Base-by-base conservation (phyloP, 2,329 filamentous ascomycete genomes). In the Thelonectria olida region DNA sequence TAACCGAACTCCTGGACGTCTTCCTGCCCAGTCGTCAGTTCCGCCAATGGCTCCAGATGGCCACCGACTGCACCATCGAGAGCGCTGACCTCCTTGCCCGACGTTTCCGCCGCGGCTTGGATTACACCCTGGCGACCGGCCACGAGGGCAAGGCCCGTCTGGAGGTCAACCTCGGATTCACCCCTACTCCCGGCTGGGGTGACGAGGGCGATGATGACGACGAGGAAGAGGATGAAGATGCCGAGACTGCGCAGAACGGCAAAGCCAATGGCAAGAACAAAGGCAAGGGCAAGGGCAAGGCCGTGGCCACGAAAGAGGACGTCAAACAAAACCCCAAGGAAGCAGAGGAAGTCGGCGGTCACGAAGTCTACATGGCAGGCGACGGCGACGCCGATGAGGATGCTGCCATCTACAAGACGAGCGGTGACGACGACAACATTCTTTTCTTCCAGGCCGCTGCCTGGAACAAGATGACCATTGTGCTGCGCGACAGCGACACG, bases 391-490 rank as follows among this genome's bases (percentile, higher is more conserved):
- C 82, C 39, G 81, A 83, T 56, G 85, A 88, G 20, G 92, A 96
- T 75, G 94, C 95, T 1, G 96, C 96, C 8, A 86, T 99, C 50
- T 99, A 99, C 83, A 90, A 90, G 75, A 85, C 91, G 1, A 85
- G 86, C 52, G 85, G 88, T 39, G 95, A 96, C 54, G 94, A 97
- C 48, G 85, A 88, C 78, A 88, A 88, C 75, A 87, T 88, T 64
- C 80, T 88, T 47, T 88, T 88, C 77, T 87, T 86, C 81, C 85
- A 88, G 75, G 82, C 83, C 8, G 83, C 85, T 1, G 76, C 85
- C 15, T 99, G 96, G 96, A 98, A 98, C 77, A 92, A 91, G 66
- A 84, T 99, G 81, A 93, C 90, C 66, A 88, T 99, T 67, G 96
- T 98, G 28, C 81, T 98, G 68, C 86, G 96, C 59, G 96, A 99